Evolutionary conservation across 2,329 filamentous ascomycete species (phyloP).

Genomic region (Polychaeton citri): DNA sequence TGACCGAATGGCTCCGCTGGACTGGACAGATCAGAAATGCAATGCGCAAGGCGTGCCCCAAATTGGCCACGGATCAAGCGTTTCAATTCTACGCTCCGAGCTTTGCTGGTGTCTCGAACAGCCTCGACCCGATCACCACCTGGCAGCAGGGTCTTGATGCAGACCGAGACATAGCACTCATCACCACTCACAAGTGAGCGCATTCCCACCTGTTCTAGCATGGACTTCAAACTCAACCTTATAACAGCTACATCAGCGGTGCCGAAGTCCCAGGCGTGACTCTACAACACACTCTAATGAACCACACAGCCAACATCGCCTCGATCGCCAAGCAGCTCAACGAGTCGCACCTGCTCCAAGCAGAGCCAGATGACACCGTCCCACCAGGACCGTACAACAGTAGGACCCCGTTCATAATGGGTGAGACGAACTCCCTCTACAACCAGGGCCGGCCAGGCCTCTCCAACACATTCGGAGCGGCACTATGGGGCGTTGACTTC

Average conservation of each 20-base stretch:
- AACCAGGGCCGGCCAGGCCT: slow-evolving; percentile 48
- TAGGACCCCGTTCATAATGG: slow-evolving; percentile 40
- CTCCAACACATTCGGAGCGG: slow-evolving; percentile 52
- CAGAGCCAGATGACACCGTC: slow-evolving; percentile 14
- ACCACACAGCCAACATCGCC: slow-evolving; percentile 41
- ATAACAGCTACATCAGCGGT: slow-evolving; percentile 46
- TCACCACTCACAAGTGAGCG: slow-evolving; percentile 47
- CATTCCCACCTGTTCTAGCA: neutral
- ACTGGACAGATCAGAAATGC: slow-evolving; percentile 35
- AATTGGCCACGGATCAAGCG: slow-evolving; percentile 26
- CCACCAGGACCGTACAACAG: no score
- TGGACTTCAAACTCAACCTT: neutral
- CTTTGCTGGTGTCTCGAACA: slow-evolving; percentile 44
- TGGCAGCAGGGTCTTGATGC: no score
- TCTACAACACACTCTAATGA: slow-evolving; percentile 49
- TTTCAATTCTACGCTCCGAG: slow-evolving; percentile 46
- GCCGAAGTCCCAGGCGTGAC: slow-evolving; percentile 48
- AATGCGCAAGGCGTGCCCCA: slow-evolving; percentile 38
- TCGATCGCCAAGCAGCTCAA: slow-evolving; percentile 37
- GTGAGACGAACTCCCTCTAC: slow-evolving; percentile 50
- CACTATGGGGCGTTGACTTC: slow-evolving; percentile 52
- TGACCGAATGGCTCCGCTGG: slow-evolving; percentile 48
- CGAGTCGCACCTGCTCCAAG: slow-evolving; percentile 32
- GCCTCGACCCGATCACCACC: no score
- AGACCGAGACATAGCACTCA: no score